Evolutionary conservation across 2,329 filamentous ascomycete species (phyloP).

Genomic region (Ceratocystis huliohia): DNA sequence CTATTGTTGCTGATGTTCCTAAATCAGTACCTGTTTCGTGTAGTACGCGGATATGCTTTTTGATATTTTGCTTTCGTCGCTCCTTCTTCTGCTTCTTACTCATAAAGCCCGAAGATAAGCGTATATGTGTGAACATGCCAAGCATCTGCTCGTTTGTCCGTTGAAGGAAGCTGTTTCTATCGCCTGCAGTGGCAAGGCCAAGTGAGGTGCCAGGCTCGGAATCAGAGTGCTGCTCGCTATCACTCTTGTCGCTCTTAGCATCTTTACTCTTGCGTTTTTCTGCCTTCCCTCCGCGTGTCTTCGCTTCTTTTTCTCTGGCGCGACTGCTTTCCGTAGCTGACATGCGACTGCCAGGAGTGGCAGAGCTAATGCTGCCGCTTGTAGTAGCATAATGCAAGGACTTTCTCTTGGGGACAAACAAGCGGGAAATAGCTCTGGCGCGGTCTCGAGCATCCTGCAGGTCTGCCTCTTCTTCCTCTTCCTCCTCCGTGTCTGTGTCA

Average conservation of each 20-base stretch:
- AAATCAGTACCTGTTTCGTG: conserved; percentile 23
- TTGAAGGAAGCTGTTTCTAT: conserved; percentile 12
- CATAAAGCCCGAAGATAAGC: conserved; percentile 15
- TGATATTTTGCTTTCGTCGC: conserved; percentile 29
- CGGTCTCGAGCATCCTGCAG: background rate
- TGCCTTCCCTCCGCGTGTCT: background rate
- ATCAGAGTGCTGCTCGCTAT: background rate
- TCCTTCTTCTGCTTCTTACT: conserved; percentile 25
- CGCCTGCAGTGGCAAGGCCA: background rate
- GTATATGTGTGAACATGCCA: conserved; percentile 15
- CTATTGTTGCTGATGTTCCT: background rate
- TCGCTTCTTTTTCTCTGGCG: background rate
- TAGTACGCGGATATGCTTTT: conserved; percentile 30
- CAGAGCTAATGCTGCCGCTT: background rate
- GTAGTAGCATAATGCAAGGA: conserved; percentile 1
- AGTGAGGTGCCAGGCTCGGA: background rate
- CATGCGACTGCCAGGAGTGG: background rate
- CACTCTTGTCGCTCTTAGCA: background rate
- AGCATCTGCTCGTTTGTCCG: conserved; percentile 15
- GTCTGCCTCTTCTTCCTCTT: conserved; percentile 10
- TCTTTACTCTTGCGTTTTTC: conserved; percentile 2
- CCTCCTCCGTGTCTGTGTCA: conserved; percentile 13
- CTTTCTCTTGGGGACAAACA: conserved; percentile 14
- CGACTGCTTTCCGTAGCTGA: background rate
- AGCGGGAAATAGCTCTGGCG: conserved; percentile 11